Evolutionary conservation across 352 stramenopile genomes (phyloP), one percentile per base, ranked within the genome.

Genomic region (Hyphochytrium catenoides): DNA sequence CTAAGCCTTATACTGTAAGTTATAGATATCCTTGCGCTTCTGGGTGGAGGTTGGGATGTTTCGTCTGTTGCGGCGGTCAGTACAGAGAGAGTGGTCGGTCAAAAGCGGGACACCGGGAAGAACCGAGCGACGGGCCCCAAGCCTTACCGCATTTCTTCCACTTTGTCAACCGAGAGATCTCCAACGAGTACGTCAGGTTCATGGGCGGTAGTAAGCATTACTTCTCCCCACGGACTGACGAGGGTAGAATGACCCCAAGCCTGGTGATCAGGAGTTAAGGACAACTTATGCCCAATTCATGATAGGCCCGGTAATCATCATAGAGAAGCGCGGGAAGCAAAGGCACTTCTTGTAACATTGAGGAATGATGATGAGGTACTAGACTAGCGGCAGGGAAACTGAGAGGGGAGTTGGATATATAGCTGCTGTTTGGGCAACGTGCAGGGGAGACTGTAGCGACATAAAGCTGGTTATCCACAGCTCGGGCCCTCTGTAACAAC

Each of bases 201-300:
- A 52, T 97, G 77, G 18, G 76, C 85, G 31, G 78, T 93, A 2
- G 79, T 97, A 18, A 79, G 79, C 5, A 98, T 51, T 14, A 98
- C 71, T 34, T 95, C 78, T 12, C 91, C 92, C 91, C 91, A 99
- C 0, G 91, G 93, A 19, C 76, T 91, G 14, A 98, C 66, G 8
- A 95, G 66, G 0, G 82, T 91, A 20, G 79, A 96, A 66, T 99
- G 91, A 19, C 93, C 93, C 88, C 89, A 99, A 2, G 91, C 91
- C 47, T 96, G 89, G n/a, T n/a, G n/a, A n/a, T n/a, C n/a, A n/a
- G n/a, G n/a, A n/a, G n/a, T n/a, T n/a, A n/a, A n/a, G n/a, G n/a
- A n/a, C n/a, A n/a, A n/a, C n/a, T n/a, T n/a, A n/a, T n/a, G n/a
- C n/a, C n/a, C n/a, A n/a, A n/a, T n/a, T n/a, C n/a, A n/a, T n/a